These are phyloP conservation scores for Piper longum DNA, from an alignment of 164 flowering plant species.

Conservation along the genomic window DNA sequence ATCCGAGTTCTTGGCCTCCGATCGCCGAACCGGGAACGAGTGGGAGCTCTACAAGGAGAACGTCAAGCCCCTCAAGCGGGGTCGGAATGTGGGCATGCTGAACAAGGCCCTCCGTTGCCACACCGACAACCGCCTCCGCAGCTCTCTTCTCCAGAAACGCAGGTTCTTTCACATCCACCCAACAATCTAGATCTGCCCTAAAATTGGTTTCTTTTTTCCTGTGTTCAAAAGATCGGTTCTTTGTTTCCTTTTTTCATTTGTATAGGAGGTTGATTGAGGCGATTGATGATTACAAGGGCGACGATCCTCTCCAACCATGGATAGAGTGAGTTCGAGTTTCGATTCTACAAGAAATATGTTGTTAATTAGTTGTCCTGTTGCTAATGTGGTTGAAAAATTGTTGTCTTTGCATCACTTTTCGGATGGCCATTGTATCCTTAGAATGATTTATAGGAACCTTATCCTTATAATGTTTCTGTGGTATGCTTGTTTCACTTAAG, in stretches of 20 bases:
- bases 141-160: conserved; percentile 42
- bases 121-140: conserved; percentile 26
- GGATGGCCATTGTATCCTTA: no score
- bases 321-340: conserved; percentile 37
- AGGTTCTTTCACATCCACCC: conserved; percentile 19
- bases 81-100: conserved; percentile 54
- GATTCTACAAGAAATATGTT: neutral
- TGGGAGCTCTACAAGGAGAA: conserved; percentile 95
- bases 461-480: no score
- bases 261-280: conserved; percentile 59
- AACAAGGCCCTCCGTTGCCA: conserved; percentile 61
- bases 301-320: conserved; percentile 89
- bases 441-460: no score
- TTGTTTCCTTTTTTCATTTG: neutral
- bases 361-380: no score
- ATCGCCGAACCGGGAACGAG: conserved; percentile 47
- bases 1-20: conserved; percentile 50
- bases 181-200: neutral
- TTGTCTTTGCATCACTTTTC: no score
- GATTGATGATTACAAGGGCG: conserved; percentile 72
- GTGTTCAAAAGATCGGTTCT: neutral
- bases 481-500: no score
- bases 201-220: neutral
- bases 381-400: no score
- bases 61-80: conserved; percentile 83